Conservation (phyloP, 2,329 filamentous ascomycete genomes). For the Ramularia collo-cygni region DNA sequence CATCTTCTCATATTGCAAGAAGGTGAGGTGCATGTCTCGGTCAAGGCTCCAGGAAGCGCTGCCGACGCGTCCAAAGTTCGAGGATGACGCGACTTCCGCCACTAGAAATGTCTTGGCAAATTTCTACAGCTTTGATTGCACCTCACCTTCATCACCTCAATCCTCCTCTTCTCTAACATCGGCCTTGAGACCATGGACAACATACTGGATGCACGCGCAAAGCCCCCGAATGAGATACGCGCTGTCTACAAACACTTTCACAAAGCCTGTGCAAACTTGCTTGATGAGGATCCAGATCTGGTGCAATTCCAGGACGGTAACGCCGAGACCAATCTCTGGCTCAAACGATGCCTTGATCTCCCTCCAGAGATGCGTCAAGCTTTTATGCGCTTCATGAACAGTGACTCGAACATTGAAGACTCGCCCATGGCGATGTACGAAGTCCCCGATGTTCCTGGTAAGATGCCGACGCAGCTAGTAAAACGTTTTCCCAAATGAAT, state of each 20-base stretch:
- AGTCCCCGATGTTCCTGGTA: conserved; percentile 63
- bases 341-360: conserved; percentile 3
- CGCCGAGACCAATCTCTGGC: conserved; percentile 1
- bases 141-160: not conserved
- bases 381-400: conserved; percentile 16
- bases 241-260: conserved; percentile 69
- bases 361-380: conserved; percentile 10
- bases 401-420: not conserved
- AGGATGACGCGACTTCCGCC: conserved; percentile 1
- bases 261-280: conserved; percentile 48
- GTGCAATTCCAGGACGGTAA: conserved; percentile 8
- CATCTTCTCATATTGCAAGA: conserved; percentile 7
- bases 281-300: conserved; percentile 32
- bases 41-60: too few species aligned
- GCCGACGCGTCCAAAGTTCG: conserved; percentile 1
- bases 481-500: conserved; percentile 3
- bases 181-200: conserved; percentile 7
- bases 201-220: conserved; percentile 65
- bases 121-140: not conserved
- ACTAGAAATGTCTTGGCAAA: not conserved
- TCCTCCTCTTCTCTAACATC: not conserved
- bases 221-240: conserved; percentile 64
- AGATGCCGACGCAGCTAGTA: conserved; percentile 18
- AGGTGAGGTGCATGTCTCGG: not conserved
- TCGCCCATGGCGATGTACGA: conserved; percentile 41